Evolutionary conservation across 208 protist genomes (phyloP), one percentile per base, ranked within the genome.

Genomic region (Trypanosoma caninum): DNA sequence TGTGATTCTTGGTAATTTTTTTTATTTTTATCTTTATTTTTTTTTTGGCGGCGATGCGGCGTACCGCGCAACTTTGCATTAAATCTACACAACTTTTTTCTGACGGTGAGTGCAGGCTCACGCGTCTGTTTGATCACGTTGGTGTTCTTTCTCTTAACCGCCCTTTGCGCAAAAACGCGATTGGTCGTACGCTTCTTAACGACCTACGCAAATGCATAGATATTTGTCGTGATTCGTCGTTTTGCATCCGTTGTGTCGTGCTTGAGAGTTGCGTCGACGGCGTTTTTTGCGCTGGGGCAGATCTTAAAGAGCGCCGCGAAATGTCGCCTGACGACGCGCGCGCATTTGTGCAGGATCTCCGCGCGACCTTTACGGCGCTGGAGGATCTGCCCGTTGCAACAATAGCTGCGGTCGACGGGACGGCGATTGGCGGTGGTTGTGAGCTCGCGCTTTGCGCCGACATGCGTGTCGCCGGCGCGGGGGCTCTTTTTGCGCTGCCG

Each of bases 381-480:
- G 89, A 94, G 66, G 73, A 79, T 16, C 65, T 97, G n/a, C 64
- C 72, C 5, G 72, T 88, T 44, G 87, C 91, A 5, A 89, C 79
- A 10, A 92, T 97, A 56, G 73, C 82, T 11, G 65, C 76, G 30
- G 74, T 97, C n/a, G 80, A 96, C 13, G 91, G 95, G 27, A 73
- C 71, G n/a, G 94, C 94, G 7, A 64, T 97, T 3, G 94, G 91
- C 41, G 94, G 94, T 27, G 94, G 94, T 25, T 73, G 89, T 44
- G 94, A 97, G 68, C 64, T 97, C 23, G 87, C 90, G 0, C 44
- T 97, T 9, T 75, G 85, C 41, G 81, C 84, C 23, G 94, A 97
- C 63, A 78, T 97, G 20, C 75, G 89, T 52, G 57, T 94, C 14
- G 78, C 77, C 11, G 76, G 77, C 23, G 73, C 63, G 18, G 67